Base-by-base conservation (phyloP, 2,329 filamentous ascomycete genomes). In the Sclerotinia subarctica region DNA sequence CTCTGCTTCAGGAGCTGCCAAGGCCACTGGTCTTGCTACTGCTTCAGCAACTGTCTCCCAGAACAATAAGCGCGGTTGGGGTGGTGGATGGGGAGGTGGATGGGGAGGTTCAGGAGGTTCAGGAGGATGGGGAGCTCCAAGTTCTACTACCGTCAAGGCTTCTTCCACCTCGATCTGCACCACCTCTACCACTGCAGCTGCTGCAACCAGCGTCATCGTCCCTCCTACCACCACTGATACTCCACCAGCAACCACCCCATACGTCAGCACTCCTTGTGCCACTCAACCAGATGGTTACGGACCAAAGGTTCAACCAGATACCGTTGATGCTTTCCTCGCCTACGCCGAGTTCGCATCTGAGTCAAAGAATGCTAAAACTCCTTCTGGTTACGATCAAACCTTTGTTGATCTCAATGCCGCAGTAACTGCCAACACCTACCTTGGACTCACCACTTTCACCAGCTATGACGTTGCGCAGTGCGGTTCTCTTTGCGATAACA, bases 241-340 rank as follows among this genome's bases (percentile, higher is more conserved):
- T 2, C 53, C 59, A 44, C 51, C 64, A 53, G 44, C 52, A 8
- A 51, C 54, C 10, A 46, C 64, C 10, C 29, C 52, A 10, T 64
- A 66, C 8, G 53, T 42, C 15, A 51, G 42, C 60, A 32, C 26
- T 32, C 57, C 68, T 35, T 65, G 56, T 7, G 52, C 52, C 5
- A 56, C 54, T 32, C 49, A 69, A 52, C 69, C 73, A 7, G 53
- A 53, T 11, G 78, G 78, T 2, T 68, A 71, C n/a, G 77, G 77
- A n/a, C 77, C 77, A 29, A 65, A 72, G 3, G 72, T 76, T 7
- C 49, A 59, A 42, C 77, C 78, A 7, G 79, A 81, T 67, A 79
- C 76, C 6, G 72, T 71, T 24, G 69, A 60, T 42, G 74, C 72
- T 8, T 80, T 81, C 71, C 64, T 76, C 11, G 68, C 64, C 15